Base-by-base conservation (phyloP, 208 protist species). In the Leishmania tropica region DNA sequence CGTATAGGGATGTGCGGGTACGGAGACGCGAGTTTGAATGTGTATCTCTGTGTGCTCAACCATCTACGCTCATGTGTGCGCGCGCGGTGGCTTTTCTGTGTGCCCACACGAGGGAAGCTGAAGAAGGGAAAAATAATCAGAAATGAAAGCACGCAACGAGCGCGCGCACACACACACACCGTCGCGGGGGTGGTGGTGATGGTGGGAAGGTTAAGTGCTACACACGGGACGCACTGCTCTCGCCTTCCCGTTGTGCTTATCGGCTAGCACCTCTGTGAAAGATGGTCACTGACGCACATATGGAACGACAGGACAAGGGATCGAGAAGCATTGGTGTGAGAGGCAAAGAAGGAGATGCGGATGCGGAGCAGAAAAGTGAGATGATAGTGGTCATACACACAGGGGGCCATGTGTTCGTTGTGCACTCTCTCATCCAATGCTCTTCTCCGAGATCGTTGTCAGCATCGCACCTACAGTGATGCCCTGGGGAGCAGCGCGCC, bases 101-200 rank as follows among this genome's bases (percentile, higher is more conserved):
- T 37, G 24, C 62, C 62, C 62, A 37, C 31, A 67, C 62, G 31
- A 67, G 73, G 51, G 35, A 37, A 35, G 51, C 3, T 1, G 17
- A 28, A 42, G 53, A 28, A 31, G 6, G 42, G 37, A 4, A 47
- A 28, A 40, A 77, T 28, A 64, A 47, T 40, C 10, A 40, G 8
- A n/a, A 54, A 45, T 13, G 31, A 81, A 53, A 13, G 47, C 21
- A 48, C 2, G 35, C 65, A 17, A 60, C 37, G 62, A 19, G 56
- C 60, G 28, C 24, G 60, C 47, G 42, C 48, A 75, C 42, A 83
- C 47, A 80, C 67, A 51, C 71, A 58, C 71, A 75, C 31, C 35
- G 65, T 48, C 65, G 31, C 19, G 65, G 65, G 11, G 51, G 51
- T 54, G 51, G 15, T 47, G 45, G 45, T 47, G 45, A 47, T 13